Percentiles rank a stretch among this genome's conserved stretches.
Conservation (phyloP, 108 stramenopile genomes). For the Conticribra weissflogii region DNA sequence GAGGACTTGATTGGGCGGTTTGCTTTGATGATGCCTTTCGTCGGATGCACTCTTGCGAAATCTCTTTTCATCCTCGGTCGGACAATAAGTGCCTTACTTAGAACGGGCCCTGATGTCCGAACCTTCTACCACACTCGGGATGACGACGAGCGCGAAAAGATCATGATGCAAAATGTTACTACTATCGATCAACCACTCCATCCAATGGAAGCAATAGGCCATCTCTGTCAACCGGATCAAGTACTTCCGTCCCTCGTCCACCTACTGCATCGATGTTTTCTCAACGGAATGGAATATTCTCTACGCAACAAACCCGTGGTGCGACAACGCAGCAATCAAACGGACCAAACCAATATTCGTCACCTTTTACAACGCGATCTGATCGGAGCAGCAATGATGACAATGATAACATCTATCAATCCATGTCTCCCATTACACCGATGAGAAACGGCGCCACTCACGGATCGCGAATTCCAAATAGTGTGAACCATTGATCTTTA, state of each 20-base stretch:
- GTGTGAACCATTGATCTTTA: background rate
- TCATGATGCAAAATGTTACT: conserved; percentile 45
- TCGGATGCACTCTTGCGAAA: conserved; percentile 22
- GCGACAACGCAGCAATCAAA: background rate
- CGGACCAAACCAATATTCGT: conserved; percentile 3
- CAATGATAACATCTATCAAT: conserved; percentile 40
- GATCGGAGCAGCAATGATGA: conserved; percentile 2
- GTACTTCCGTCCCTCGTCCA: conserved; percentile 21
- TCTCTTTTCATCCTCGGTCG: conserved; percentile 23
- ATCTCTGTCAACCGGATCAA: conserved; percentile 14
- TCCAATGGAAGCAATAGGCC: conserved; percentile 13
- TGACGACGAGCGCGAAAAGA: conserved; percentile 35
- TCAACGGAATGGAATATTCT: conserved; percentile 46
- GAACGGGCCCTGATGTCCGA: conserved; percentile 22
- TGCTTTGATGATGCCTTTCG: conserved; percentile 21
- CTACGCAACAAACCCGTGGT: conserved; percentile 17
- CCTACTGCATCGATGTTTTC: conserved; percentile 33
- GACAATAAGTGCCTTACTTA: conserved; percentile 12
- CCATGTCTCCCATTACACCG: conserved; percentile 16
- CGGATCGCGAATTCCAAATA: background rate
- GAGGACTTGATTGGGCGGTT: conserved; percentile 28
- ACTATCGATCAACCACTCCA: conserved; percentile 32
- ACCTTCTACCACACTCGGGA: conserved; percentile 34
- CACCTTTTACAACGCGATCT: conserved; percentile 13
- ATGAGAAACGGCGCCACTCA: background rate